Conservation (phyloP, 331 rosid genomes). For the Malus hybrid region DNA sequence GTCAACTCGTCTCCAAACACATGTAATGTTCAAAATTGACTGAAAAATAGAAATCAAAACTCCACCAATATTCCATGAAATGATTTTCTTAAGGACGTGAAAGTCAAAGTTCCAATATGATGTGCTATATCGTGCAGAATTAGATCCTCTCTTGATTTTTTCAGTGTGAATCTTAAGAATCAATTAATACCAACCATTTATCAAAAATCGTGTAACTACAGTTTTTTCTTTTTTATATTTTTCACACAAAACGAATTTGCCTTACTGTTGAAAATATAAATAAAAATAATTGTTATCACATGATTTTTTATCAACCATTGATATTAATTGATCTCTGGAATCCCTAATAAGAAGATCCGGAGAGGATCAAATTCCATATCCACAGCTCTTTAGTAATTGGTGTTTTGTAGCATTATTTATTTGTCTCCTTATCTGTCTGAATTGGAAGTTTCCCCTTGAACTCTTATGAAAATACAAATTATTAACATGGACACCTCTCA, state of each 20-base stretch:
- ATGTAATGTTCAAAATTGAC: not conserved
- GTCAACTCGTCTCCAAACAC: too few relatives aligned
- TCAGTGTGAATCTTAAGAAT: accelerated
- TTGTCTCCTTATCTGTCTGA: not conserved
- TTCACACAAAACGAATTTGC: too few relatives aligned
- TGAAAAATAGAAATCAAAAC: too few relatives aligned
- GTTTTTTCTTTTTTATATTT: too few relatives aligned
- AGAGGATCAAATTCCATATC: not conserved
- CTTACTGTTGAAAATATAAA: too few relatives aligned
- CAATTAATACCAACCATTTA: too few relatives aligned
- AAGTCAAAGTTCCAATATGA: not conserved
- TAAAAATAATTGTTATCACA: too few relatives aligned
- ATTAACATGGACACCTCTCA: not conserved
- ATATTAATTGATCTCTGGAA: too few relatives aligned
- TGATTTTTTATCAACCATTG: accelerated
- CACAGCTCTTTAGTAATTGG: not conserved
- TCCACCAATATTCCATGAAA: not conserved
- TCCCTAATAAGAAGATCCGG: accelerated
- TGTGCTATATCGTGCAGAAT: not conserved
- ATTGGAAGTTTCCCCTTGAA: slow-evolving; percentile 12
- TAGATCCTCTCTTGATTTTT: too few relatives aligned
- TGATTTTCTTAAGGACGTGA: not conserved
- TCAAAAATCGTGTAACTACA: too few relatives aligned
- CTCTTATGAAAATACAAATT: not conserved
- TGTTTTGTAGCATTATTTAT: not conserved